A percentile compares a stretch with the other conserved stretches of the same genome.
These are phyloP conservation scores for Conticribra guillardii DNA, from an alignment of 108 stramenopile genomes.

Conservation along the genomic window DNA sequence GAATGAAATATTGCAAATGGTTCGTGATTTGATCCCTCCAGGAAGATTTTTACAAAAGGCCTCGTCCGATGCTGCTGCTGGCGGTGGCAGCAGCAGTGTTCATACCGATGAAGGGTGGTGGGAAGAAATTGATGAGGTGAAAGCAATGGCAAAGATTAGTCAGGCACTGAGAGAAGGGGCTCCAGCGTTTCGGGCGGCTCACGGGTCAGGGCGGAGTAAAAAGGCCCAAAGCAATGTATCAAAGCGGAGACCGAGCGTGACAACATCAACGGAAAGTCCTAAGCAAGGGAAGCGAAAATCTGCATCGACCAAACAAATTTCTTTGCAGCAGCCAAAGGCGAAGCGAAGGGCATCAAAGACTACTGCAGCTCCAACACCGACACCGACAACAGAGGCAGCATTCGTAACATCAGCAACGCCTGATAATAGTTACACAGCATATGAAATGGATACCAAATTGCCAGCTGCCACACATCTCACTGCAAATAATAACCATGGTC, in stretches of 20 bases:
- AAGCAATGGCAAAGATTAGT: conserved; percentile 79
- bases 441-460: neutral
- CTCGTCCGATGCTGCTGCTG: conserved; percentile 6
- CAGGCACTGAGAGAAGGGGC: conserved; percentile 83
- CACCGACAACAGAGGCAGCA: neutral
- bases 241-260: neutral
- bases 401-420: neutral
- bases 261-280: neutral
- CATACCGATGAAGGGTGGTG: conserved; percentile 49
- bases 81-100: neutral
- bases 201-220: neutral
- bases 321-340: neutral
- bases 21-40: conserved; percentile 55
- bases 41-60: conserved; percentile 75
- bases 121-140: conserved; percentile 73
- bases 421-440: neutral
- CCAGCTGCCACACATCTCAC: too few species aligned
- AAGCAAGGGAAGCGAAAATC: conserved; percentile 4
- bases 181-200: conserved; percentile 10
- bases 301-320: neutral
- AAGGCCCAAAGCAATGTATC: neutral
- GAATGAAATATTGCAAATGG: conserved; percentile 61
- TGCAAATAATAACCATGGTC: neutral
- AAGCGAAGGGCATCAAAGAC: neutral
- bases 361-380: neutral